Conservation (phyloP, 164 flowering plant genomes). For the Chimonanthus salicifolius region DNA sequence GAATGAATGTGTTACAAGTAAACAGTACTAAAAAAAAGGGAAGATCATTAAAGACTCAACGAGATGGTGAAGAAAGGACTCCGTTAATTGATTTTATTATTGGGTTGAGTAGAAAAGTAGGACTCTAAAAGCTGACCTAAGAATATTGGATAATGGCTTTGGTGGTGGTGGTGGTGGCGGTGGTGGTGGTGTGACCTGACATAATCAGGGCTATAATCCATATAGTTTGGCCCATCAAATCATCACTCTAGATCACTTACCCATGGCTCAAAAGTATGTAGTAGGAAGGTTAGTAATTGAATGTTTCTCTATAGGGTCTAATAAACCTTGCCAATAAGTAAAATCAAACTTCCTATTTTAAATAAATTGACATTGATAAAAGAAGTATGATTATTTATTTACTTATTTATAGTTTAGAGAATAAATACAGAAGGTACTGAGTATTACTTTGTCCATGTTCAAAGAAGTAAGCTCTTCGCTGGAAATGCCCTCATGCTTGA, state of each 20-base stretch:
- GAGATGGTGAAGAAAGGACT: too few species aligned
- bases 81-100: too few species aligned
- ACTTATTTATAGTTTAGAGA: background rate
- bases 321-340: background rate
- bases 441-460: conserved; percentile 86
- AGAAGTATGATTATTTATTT: background rate
- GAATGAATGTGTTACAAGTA: too few species aligned
- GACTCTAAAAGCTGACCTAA: background rate
- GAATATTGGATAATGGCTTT: background rate
- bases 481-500: conserved; percentile 61
- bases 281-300: background rate
- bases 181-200: background rate
- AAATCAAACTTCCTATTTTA: background rate
- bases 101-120: too few species aligned
- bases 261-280: background rate
- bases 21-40: too few species aligned
- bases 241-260: background rate
- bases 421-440: background rate
- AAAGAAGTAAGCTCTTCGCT: conserved; percentile 70
- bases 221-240: background rate
- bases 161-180: too few species aligned
- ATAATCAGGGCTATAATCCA: too few species aligned
- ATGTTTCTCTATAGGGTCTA: background rate
- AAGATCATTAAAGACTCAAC: too few species aligned
- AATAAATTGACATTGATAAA: background rate